These are phyloP conservation scores for Aegilops sharonensis DNA, from an alignment of 176 grass and related monocot genomes.

Conservation along the genomic window DNA sequence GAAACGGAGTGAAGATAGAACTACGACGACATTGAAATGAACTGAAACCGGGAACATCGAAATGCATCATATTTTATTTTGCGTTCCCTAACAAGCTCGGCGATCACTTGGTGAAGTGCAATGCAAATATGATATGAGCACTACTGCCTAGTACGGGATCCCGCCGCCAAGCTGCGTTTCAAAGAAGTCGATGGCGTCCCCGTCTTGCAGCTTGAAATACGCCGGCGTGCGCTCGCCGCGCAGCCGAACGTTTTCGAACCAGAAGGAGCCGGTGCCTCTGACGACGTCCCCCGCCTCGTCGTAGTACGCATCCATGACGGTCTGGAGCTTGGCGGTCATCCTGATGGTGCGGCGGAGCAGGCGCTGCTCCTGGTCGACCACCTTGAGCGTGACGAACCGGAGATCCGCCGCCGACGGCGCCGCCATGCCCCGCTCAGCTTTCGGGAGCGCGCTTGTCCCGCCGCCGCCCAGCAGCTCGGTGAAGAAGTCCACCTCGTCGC, in stretches of 20 bases:
- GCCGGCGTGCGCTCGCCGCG: not conserved
- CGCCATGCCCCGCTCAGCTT: not conserved
- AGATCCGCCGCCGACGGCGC: no score
- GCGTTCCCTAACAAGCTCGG: not conserved
- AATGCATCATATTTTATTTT: not conserved
- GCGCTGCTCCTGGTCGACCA: not conserved
- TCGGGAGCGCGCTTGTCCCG: not conserved
- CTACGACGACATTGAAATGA: not conserved
- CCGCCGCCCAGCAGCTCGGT: slow-evolving; percentile 20
- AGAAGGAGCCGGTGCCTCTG: not conserved
- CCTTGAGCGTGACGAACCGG: not conserved
- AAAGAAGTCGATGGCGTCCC: no score
- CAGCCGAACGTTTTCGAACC: not conserved
- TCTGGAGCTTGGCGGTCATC: not conserved
- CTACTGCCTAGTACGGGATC: not conserved
- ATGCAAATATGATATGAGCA: not conserved
- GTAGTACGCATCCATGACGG: not conserved
- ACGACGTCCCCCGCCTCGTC: not conserved
- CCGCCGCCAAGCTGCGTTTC: not conserved
- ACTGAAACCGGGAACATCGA: not conserved
- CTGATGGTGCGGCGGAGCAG: not conserved
- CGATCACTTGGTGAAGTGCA: not conserved
- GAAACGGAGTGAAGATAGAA: not conserved
- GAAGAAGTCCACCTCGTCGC: slow-evolving; percentile 34
- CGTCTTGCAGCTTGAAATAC: not conserved